A percentile compares a stretch with the other conserved stretches of the same genome.
Evolutionary conservation across 805 yeast genomes (phyloP).

Genomic region (Zygosaccharomyces pseudorouxii): DNA sequence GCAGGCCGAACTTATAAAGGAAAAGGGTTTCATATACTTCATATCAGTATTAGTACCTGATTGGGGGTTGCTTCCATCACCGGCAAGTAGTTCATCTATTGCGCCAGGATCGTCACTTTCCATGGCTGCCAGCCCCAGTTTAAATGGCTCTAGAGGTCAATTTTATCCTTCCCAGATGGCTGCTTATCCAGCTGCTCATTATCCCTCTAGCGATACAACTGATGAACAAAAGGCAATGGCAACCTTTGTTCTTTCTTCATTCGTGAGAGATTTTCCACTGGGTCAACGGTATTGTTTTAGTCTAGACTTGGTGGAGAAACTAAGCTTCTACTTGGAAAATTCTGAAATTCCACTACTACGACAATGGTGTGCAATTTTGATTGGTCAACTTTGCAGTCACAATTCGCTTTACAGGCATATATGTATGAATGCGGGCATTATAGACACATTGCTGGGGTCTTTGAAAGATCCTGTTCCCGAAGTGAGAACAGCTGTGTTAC

Average conservation of each 20-base stretch:
- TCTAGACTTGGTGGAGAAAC: constrained; percentile 62
- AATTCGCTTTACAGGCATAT: constrained; percentile 73
- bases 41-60: constrained; percentile 64
- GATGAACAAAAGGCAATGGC: constrained; percentile 95
- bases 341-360: constrained; percentile 82
- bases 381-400: constrained; percentile 70
- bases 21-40: constrained; percentile 84
- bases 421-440: constrained; percentile 58
- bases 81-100: constrained; percentile 17
- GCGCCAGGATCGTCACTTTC: constrained; percentile 21
- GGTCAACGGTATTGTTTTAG: constrained; percentile 81
- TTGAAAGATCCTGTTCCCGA: constrained; percentile 92
- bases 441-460: constrained; percentile 48
- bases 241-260: constrained; percentile 81
- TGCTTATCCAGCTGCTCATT: constrained; percentile 9
- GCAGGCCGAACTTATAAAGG: constrained; percentile 88
- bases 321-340: constrained; percentile 58
- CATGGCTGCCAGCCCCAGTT: constrained; percentile 19
- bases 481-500: constrained; percentile 78
- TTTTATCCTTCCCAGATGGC: constrained; percentile 14
- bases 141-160: constrained; percentile 20
- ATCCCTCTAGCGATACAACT: constrained; percentile 37
- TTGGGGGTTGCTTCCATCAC: constrained; percentile 20
- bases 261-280: constrained; percentile 70
- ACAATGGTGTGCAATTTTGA: constrained; percentile 84